These are phyloP conservation scores for Xylaria acuta DNA, from an alignment of 495 filamentous ascomycete genomes.

Conservation along the genomic window DNA sequence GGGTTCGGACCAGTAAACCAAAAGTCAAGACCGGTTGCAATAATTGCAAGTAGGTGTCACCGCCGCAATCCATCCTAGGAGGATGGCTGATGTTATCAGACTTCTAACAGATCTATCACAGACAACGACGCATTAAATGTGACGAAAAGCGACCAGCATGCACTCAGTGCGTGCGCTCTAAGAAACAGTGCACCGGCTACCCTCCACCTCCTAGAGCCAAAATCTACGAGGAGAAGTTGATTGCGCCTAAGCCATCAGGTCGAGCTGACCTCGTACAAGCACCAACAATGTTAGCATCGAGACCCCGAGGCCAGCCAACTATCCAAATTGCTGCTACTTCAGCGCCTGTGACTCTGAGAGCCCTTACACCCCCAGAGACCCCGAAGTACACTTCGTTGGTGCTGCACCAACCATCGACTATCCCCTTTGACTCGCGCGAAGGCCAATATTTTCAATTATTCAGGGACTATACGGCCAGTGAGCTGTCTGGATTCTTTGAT, in stretches of 20 bases:
- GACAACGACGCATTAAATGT: slow-evolving; percentile 70
- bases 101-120: slow-evolving; percentile 37
- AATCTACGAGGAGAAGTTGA: slow-evolving; percentile 49
- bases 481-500: slow-evolving; percentile 67
- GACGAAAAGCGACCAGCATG: slow-evolving; percentile 68
- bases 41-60: slow-evolving; percentile 61
- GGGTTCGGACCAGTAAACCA: slow-evolving; percentile 53
- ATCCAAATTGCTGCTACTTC: background rate
- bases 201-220: slow-evolving; percentile 54
- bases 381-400: slow-evolving; percentile 15
- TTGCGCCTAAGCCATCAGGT: slow-evolving; percentile 51
- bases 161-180: slow-evolving; percentile 60
- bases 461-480: slow-evolving; percentile 59
- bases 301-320: background rate
- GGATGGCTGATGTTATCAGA: slow-evolving; percentile 22
- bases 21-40: slow-evolving; percentile 63
- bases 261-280: slow-evolving; percentile 29
- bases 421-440: slow-evolving; percentile 53
- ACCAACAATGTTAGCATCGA: background rate
- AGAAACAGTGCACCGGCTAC: slow-evolving; percentile 57
- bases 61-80: background rate
- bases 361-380: slow-evolving; percentile 25
- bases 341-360: background rate
- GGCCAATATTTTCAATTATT: slow-evolving; percentile 66
- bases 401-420: slow-evolving; percentile 42